phyloP scores from a whole-genome alignment of 345 rosid genomes.

The Syzygium oleosum region DNA sequence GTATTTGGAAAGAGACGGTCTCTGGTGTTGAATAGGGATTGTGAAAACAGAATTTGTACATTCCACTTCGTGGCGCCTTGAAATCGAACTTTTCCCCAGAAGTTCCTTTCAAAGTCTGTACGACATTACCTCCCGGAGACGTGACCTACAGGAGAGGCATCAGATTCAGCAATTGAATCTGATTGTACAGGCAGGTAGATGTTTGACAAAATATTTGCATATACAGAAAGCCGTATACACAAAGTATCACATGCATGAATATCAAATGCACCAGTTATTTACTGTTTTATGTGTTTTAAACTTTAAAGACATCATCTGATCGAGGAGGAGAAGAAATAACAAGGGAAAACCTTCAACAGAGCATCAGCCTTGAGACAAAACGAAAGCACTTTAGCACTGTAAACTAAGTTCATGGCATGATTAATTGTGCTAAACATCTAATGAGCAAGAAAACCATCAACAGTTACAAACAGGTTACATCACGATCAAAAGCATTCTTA shows the following conservation, averaged over 20 bases:
- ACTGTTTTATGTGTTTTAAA: background rate
- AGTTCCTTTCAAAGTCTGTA: conserved; percentile 66
- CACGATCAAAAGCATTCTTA: background rate
- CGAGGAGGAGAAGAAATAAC: background rate
- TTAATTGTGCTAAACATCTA: background rate
- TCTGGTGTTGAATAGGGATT: conserved; percentile 91
- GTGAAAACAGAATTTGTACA: conserved; percentile 95
- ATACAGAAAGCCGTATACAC: background rate
- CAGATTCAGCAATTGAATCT: background rate
- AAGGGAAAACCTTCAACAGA: background rate
- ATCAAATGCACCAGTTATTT: background rate
- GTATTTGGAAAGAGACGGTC: conserved; percentile 90
- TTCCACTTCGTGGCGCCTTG: conserved; percentile 90
- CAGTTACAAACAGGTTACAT: background rate
- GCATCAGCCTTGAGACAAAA: background rate
- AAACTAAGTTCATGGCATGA: background rate
- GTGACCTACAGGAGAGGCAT: conserved; percentile 43
- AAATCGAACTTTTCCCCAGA: conserved; percentile 94
- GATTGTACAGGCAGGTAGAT: background rate
- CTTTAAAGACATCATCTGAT: background rate
- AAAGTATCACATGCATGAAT: background rate
- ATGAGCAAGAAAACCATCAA: background rate
- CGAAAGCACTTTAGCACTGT: background rate
- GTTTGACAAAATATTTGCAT: background rate
- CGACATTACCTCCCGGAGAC: conserved; percentile 69